A percentile compares a stretch with the other conserved stretches of the same genome.
These are phyloP conservation scores for Starmerella lactis-condensi DNA, from an alignment of 805 yeast genomes.

Conservation along the genomic window DNA sequence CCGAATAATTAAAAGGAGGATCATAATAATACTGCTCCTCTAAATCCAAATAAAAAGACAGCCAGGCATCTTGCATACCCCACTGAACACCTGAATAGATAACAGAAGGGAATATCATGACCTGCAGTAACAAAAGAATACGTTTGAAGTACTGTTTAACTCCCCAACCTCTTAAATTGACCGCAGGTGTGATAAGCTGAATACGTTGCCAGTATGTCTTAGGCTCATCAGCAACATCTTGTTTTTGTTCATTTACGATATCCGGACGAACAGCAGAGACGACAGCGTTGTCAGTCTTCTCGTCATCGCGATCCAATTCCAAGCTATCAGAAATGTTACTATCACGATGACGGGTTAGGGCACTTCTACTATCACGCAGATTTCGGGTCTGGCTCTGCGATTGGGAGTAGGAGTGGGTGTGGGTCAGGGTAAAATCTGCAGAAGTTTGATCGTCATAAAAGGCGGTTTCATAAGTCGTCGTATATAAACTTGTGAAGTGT, in stretches of 20 bases:
- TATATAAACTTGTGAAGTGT: slow-evolving; percentile 10
- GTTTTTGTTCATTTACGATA: slow-evolving; percentile 11
- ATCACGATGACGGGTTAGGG: too few species aligned
- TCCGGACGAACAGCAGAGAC: slow-evolving; percentile 9
- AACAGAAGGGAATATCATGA: slow-evolving; percentile 30
- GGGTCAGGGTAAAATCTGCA: background rate
- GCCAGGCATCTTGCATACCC: slow-evolving; percentile 64
- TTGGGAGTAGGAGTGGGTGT: too few species aligned
- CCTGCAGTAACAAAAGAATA: slow-evolving; percentile 28
- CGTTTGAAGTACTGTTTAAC: slow-evolving; percentile 44
- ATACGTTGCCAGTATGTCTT: slow-evolving; percentile 29
- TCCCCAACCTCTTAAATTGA: slow-evolving; percentile 46
- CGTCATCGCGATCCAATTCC: background rate
- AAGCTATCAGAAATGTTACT: background rate
- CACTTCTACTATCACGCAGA: background rate
- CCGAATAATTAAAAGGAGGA: slow-evolving; percentile 46
- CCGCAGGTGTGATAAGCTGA: slow-evolving; percentile 25
- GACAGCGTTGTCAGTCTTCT: background rate
- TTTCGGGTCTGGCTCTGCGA: background rate
- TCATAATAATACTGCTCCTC: slow-evolving; percentile 50
- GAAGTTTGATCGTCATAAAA: background rate
- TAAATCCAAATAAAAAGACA: slow-evolving; percentile 55
- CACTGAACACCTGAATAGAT: slow-evolving; percentile 52
- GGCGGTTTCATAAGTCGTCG: background rate
- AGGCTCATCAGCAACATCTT: slow-evolving; percentile 16